Base-by-base conservation (phyloP, 257 asterid genomes). In the Solanum peruvianum region DNA sequence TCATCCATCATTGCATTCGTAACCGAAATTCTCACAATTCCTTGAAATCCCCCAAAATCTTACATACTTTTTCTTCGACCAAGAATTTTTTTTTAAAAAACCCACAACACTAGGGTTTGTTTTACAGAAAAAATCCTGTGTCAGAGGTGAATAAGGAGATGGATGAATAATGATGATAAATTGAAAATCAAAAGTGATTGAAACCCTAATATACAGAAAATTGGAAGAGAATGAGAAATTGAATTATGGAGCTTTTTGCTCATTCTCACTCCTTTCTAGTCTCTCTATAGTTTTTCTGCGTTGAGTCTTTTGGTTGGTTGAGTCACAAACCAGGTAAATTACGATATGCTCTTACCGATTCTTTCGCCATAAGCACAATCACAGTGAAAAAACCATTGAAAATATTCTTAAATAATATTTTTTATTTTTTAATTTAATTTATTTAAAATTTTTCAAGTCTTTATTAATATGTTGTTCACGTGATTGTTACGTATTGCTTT, bases 1-100 rank as follows among this genome's bases (percentile, higher is more conserved):
- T 87, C 87, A 29, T 88, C 95, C 99, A 95, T 94, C 86, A 88
- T 49, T 29, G 23, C 39, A 1, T 66, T 6, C 84, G 16, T n/a
- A 31, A 78, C 33, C 60, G n/a, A 52, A 78, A 78, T 44, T 78
- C 14, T 29, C 41, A 18, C 16, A 80, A 80, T 29, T 49, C 47
- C 66, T 45, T 27, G 6, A 47, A 80, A 14, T 11, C 29, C 29
- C 29, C 31, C 44, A 18, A 29, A 29, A 49, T 27, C 39, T 18
- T 52, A 47, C 85, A 49, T 31, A 20, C 52, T 45, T 78, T 78
- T 8, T 42, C 23, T 23, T 3, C 9, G 33, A 45, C 25, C 82
- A 41, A 77, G 37, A 42, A n/a, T n/a, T 42, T 7, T 42, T 31
- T 11, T 2, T 5, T 4, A 13, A 77, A 75, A 41, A 56, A 4